Base-by-base conservation (phyloP, 2,329 filamentous ascomycete species). In the Beauveria brongniartii region DNA sequence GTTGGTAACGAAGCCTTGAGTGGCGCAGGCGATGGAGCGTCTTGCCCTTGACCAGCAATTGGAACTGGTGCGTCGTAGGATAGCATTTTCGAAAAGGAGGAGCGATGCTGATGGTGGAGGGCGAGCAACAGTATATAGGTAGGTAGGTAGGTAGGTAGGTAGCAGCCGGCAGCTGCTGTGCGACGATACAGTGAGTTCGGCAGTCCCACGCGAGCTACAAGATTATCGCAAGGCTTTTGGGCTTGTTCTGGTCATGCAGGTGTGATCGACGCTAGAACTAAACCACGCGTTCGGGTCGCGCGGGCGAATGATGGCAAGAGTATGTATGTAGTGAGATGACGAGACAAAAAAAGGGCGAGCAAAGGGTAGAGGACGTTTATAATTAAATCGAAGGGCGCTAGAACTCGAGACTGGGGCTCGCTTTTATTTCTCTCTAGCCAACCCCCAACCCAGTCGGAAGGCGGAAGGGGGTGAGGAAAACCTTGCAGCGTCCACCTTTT, bases 1-100 rank as follows among this genome's bases (percentile, higher is more conserved):
- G 62, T 69, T 67, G 51, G 68, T 69, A n/a, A 69, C 65, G 54
- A 64, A 58, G 65, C 63, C 59, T 69, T 66, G 65, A 62, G 62
- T 54, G 66, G 65, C 20, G 54, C 62, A 30, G 68, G 67, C 64
- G 63, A 70, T 65, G 65, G 66, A 66, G 63, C 70, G 65, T 70
- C 67, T 57, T 74, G 69, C 48, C 77, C 77, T 64, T 77, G 76
- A 62, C 80, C 67, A 63, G 79, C 68, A 64, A 79, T 69, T 47
- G 78, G 73, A 64, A 79, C 69, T 48, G 78, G 73, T 48, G 74
- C 69, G 65, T 82, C 78, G 72, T 79, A 80, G 55, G 80, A 80
- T 60, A 83, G 72, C 80, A 83, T 83, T 48, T n/a, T 55, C 22
- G 40, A 53, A 20, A 52, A 47, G 44, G 34, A 54, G 47, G 51